phyloP scores from a whole-genome alignment of 192 early-diverging fungal genomes.

The Umbelopsis sp. region DNA sequence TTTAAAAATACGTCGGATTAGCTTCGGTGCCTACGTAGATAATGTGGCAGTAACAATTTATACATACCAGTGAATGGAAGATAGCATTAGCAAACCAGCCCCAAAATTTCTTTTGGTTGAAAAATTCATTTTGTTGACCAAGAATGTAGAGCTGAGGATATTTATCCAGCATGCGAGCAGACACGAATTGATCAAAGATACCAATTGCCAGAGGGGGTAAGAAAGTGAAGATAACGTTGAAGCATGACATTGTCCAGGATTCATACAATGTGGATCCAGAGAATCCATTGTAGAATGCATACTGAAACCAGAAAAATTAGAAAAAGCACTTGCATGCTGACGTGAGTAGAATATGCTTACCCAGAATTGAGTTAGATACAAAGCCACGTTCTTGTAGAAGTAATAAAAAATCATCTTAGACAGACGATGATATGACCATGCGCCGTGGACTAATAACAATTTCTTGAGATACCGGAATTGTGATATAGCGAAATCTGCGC shows the following conservation, averaged over 20 bases:
- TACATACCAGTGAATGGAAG: slow-evolving; percentile 79
- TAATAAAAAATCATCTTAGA: slow-evolving; percentile 94
- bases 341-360: slow-evolving; percentile 28
- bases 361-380: slow-evolving; percentile 97
- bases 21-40: background rate
- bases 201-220: slow-evolving; percentile 90
- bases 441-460: slow-evolving; percentile 90
- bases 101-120: slow-evolving; percentile 90
- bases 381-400: slow-evolving; percentile 97
- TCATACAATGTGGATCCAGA: slow-evolving; percentile 94
- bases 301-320: slow-evolving; percentile 18
- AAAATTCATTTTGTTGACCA: slow-evolving; percentile 46
- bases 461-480: slow-evolving; percentile 94
- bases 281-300: slow-evolving; percentile 87
- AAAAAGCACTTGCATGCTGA: background rate
- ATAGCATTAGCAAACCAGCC: slow-evolving; percentile 91
- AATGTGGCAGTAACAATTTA: background rate
- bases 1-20: slow-evolving; percentile 15
- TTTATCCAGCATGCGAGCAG: slow-evolving; percentile 82
- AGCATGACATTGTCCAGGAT: slow-evolving; percentile 89
- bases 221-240: slow-evolving; percentile 91
- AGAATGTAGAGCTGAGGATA: slow-evolving; percentile 93
- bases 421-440: slow-evolving; percentile 91
- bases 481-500: slow-evolving; percentile 94
- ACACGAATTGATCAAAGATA: slow-evolving; percentile 91